A percentile compares a stretch with the other conserved stretches of the same genome.
Evolutionary conservation across 2,329 filamentous ascomycete species (phyloP).

Genomic region (Lasiodiplodia citricola): DNA sequence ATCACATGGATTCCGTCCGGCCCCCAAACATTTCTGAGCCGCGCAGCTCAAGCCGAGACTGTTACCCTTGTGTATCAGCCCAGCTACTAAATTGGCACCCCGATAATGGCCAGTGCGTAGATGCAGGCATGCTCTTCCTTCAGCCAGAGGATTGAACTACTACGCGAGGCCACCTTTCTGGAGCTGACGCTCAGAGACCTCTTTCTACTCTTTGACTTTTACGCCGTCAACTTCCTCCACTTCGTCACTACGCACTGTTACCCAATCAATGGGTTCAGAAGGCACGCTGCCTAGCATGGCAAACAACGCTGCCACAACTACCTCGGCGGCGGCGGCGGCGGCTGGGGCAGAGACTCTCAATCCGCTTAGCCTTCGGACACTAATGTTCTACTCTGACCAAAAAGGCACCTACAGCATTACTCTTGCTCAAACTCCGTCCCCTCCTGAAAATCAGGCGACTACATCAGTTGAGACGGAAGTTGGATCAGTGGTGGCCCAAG

Average conservation of each 20-base stretch:
- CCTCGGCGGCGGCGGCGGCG: no score
- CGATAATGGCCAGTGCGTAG: not conserved
- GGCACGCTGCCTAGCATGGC: no score
- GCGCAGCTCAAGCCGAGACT: not conserved
- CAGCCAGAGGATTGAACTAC: not conserved
- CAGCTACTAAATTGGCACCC: not conserved
- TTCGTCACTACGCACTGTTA: not conserved
- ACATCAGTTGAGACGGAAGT: no score
- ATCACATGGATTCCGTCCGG: not conserved
- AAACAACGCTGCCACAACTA: no score
- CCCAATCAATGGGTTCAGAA: no score
- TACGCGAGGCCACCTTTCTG: not conserved
- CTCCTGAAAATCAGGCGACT: no score
- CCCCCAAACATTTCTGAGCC: not conserved
- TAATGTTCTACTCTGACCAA: no score
- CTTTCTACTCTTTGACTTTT: not conserved
- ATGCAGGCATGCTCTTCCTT: not conserved
- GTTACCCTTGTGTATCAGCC: not conserved
- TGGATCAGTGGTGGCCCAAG: no score
- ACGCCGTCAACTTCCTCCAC: not conserved
- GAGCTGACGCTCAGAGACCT: not conserved
- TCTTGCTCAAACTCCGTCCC: no score
- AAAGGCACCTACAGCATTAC: no score
- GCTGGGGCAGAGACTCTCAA: no score
- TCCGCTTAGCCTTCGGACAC: no score